These are phyloP conservation scores for Phytophthora brassicae DNA, from an alignment of 352 stramenopile species.

Conservation along the genomic window DNA sequence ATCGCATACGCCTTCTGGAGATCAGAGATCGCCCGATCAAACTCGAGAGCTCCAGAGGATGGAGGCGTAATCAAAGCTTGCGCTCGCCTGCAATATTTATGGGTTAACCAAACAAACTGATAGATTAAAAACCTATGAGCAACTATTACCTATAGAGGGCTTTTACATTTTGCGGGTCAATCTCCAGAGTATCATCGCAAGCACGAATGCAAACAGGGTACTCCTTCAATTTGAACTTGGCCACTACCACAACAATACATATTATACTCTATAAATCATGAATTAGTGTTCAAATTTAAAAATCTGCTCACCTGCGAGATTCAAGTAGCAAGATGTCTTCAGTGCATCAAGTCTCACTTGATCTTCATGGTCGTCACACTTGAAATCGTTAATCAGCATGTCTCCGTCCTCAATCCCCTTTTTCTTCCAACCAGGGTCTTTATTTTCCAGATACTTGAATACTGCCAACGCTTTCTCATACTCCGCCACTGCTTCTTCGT, in stretches of 20 bases:
- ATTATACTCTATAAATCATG: background rate
- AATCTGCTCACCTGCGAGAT: conserved; percentile 63
- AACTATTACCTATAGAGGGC: conserved; percentile 62
- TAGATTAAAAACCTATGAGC: background rate
- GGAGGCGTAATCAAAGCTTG: conserved; percentile 73
- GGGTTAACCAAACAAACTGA: too few relatives aligned
- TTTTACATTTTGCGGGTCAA: conserved; percentile 73
- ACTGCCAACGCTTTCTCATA: conserved; percentile 85
- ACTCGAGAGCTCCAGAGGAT: conserved; percentile 76
- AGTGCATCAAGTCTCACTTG: conserved; percentile 52
- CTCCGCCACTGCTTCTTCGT: conserved; percentile 77
- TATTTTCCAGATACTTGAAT: conserved; percentile 85
- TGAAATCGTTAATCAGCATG: conserved; percentile 59
- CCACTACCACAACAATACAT: conserved; percentile 34
- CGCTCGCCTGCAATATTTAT: conserved; percentile 46
- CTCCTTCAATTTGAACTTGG: conserved; percentile 82
- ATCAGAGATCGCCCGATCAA: conserved; percentile 72
- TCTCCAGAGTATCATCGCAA: conserved; percentile 67
- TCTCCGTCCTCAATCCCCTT: conserved; percentile 86
- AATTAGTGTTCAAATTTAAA: background rate
- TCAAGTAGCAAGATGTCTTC: conserved; percentile 77
- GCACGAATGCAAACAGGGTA: conserved; percentile 57
- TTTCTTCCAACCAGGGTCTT: conserved; percentile 81
- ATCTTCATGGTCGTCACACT: conserved; percentile 44
- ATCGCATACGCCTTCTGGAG: conserved; percentile 67